Conservation (phyloP, 768 basidiomycete species). For the Lactarius hengduanensis region DNA sequence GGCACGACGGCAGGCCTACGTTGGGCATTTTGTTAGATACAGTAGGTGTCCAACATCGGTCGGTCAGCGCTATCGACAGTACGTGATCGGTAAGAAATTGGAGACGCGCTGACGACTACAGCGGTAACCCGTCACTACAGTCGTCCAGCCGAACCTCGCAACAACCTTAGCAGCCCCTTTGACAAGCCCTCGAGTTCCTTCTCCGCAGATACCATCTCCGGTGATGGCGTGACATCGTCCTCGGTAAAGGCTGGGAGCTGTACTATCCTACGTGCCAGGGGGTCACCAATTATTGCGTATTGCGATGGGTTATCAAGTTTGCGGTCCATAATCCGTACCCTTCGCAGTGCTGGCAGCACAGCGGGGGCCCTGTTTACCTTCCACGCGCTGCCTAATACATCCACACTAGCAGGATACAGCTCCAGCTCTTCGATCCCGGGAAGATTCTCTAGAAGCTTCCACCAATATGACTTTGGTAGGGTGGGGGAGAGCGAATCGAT, state of each 20-base stretch:
- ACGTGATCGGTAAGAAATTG: too few relatives aligned
- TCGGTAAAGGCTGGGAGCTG: neutral
- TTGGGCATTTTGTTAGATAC: too few relatives aligned
- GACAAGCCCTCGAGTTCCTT: neutral
- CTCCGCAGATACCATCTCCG: neutral
- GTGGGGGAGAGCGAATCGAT: neutral
- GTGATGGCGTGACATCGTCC: too few relatives aligned
- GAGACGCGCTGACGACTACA: too few relatives aligned
- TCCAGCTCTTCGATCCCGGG: neutral
- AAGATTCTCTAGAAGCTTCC: neutral
- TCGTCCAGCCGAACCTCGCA: neutral
- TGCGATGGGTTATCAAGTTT: neutral
- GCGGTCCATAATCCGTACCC: neutral
- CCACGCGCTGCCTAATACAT: neutral
- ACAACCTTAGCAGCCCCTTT: neutral
- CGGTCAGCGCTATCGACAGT: too few relatives aligned
- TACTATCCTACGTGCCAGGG: neutral
- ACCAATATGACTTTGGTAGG: neutral
- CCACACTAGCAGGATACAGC: neutral
- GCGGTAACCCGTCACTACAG: too few relatives aligned
- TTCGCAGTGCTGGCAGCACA: slow-evolving; percentile 1
- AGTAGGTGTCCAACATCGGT: too few relatives aligned
- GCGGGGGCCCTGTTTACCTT: neutral
- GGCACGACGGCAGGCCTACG: too few relatives aligned
- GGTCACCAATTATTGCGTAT: neutral